These are phyloP conservation scores for Calonectria hawksworthii DNA, from an alignment of 2,329 filamentous ascomycete genomes.

Conservation along the genomic window DNA sequence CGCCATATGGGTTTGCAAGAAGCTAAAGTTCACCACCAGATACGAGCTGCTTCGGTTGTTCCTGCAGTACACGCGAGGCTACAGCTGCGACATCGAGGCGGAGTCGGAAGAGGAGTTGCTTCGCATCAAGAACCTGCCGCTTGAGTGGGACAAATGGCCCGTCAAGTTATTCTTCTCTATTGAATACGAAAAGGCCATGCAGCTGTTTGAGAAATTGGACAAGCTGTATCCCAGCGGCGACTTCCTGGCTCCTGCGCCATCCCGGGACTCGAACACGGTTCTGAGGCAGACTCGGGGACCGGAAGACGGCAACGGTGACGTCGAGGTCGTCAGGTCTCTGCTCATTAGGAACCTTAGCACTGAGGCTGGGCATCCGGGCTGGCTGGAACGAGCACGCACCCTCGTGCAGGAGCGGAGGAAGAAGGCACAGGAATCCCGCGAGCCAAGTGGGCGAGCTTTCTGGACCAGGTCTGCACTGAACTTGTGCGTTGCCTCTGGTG, in stretches of 20 bases:
- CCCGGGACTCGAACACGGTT: background rate
- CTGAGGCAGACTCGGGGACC: conserved; percentile 22
- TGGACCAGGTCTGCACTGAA: conserved; percentile 46
- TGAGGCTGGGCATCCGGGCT: conserved; percentile 17
- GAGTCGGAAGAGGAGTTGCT: conserved; percentile 13
- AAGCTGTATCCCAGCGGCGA: conserved; percentile 27
- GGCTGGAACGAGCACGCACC: conserved; percentile 28
- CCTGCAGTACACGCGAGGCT: conserved; percentile 32
- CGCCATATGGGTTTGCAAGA: background rate
- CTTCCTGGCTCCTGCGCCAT: conserved; percentile 20
- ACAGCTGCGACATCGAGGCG: conserved; percentile 42
- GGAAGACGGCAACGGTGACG: conserved; percentile 28
- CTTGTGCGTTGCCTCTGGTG: conserved; percentile 44
- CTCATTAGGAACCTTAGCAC: conserved; percentile 29
- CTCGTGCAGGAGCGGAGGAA: conserved; percentile 39
- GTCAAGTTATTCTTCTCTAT: conserved; percentile 31
- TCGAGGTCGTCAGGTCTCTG: conserved; percentile 29
- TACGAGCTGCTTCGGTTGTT: conserved; percentile 44
- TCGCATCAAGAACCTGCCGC: conserved; percentile 2
- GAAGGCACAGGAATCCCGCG: conserved; percentile 41
- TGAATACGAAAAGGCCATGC: conserved; percentile 23
- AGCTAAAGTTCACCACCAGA: background rate
- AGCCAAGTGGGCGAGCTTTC: conserved; percentile 37
- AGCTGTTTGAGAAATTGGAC: conserved; percentile 35
- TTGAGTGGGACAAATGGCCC: conserved; percentile 29